phyloP scores from a whole-genome alignment of 208 protist species.

The Kentomonas sorsogonicus region DNA sequence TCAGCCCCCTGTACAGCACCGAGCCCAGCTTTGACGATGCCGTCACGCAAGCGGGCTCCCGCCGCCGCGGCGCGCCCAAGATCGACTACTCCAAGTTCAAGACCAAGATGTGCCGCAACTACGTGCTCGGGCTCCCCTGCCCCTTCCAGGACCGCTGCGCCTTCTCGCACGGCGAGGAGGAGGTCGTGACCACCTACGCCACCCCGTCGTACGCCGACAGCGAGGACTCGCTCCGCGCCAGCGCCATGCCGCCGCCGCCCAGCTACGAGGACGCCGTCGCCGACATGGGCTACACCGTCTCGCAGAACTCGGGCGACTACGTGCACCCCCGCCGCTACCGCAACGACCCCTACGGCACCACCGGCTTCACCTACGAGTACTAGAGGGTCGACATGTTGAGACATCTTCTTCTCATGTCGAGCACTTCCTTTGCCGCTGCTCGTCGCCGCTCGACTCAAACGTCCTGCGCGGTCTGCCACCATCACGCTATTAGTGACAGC shows the following conservation, averaged over 20 bases:
- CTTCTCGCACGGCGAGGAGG: constrained; percentile 52
- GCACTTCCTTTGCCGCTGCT: too few relatives aligned
- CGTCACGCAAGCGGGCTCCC: constrained; percentile 6
- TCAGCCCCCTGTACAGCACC: too few relatives aligned
- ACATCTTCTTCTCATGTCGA: too few relatives aligned
- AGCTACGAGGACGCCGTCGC: constrained; percentile 6
- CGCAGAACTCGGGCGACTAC: constrained; percentile 28
- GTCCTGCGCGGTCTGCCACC: too few relatives aligned
- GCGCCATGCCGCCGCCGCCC: not conserved
- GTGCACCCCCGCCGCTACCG: constrained; percentile 80
- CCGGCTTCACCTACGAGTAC: too few relatives aligned
- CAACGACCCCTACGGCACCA: constrained; percentile 78
- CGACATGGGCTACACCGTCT: constrained; percentile 4
- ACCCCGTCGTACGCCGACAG: constrained; percentile 2
- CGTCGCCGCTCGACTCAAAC: too few relatives aligned
- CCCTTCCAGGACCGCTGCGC: constrained; percentile 75
- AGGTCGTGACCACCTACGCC: constrained; percentile 8
- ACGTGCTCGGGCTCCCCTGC: constrained; percentile 44
- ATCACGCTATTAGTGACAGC: too few relatives aligned
- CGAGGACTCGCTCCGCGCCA: not conserved
- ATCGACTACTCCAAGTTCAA: constrained; percentile 82
- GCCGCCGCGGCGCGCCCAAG: constrained; percentile 33
- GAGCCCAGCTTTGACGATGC: too few relatives aligned
- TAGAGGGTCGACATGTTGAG: too few relatives aligned
- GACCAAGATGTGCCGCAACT: constrained; percentile 85